Evolutionary conservation across 2,329 filamentous ascomycete genomes (phyloP), one percentile per base, ranked within the genome.

Genomic region (Alternaria brassicae): DNA sequence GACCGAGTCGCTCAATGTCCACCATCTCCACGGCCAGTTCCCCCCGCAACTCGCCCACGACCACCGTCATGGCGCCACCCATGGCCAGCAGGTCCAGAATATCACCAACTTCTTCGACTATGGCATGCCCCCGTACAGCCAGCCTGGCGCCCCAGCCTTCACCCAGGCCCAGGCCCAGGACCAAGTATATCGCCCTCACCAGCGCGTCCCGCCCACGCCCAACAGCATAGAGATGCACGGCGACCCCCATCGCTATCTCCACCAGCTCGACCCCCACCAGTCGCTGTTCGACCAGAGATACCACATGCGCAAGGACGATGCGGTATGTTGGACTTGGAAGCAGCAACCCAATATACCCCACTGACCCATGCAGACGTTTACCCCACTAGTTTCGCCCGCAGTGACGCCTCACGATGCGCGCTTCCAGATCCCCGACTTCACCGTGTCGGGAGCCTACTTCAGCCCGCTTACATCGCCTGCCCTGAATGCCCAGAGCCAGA

Each of bases 391-490:
- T 10, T 93, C 91, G 17, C 91, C 91, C n/a, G 91, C 91, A 4
- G 91, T 94, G 41, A 93, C 91, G 2, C 91, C 91, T 21, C 83
- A 93, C 50, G 91, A 93, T 71, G 83, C 86, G 40, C 87, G 89
- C 64, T 92, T 91, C 74, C 67, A 77, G 53, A 69, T 82, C 36
- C 81, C 82, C 12, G 84, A 86, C 54, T 91, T 77, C 61, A 84
- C 85, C 6, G 83, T 91, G 3, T 88, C 89, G 0, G 86, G 86
- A 34, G 86, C 90, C 32, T 94, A 93, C 78, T 93, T 95, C 75
- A 95, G 91, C 72, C 91, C 91, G 9, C 82, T 95, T 48, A 93
- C 90, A 5, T 95, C 91, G 15, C 91, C 91, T 1, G 91, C 91
- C 3, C 81, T 95, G 17, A 89, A 91, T 75, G 90, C 91, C 1